Evolutionary conservation across 495 filamentous ascomycete species (phyloP).

Genomic region (Penicillium angulare): DNA sequence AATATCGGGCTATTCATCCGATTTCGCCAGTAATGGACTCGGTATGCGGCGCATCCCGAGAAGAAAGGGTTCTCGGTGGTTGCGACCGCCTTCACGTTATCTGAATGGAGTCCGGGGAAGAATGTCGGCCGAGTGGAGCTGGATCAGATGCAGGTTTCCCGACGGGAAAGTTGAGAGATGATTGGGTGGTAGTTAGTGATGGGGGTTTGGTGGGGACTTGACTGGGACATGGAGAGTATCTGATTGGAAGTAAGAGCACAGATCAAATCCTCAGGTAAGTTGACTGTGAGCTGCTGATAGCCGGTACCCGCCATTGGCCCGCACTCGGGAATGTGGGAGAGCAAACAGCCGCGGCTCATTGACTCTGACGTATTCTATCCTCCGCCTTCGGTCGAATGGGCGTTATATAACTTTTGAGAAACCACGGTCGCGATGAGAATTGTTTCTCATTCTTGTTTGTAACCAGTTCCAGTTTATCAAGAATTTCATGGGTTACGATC

Average conservation of each 20-base stretch:
- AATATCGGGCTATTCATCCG: conserved; percentile 2
- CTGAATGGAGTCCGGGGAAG: conserved; percentile 5
- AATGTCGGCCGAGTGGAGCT: conserved; percentile 39
- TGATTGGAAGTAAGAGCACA: too few relatives aligned
- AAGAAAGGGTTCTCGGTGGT: neutral
- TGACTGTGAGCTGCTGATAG: too few relatives aligned
- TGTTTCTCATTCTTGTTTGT: conserved; percentile 5
- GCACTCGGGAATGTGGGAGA: neutral
- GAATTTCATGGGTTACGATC: neutral
- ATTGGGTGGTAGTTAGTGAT: neutral
- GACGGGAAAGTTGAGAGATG: conserved; percentile 28
- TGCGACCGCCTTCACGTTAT: neutral
- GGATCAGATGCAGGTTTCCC: conserved; percentile 23
- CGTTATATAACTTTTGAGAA: conserved; percentile 20
- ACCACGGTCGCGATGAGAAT: conserved; percentile 1
- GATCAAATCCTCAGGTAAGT: too few relatives aligned
- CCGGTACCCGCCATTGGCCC: too few relatives aligned
- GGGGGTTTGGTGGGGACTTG: too few relatives aligned
- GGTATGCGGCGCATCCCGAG: conserved; percentile 28
- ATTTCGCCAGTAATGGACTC: conserved; percentile 14
- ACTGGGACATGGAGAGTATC: too few relatives aligned
- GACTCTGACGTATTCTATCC: conserved; percentile 37
- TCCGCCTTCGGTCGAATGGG: conserved; percentile 24
- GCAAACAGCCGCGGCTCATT: conserved; percentile 34
- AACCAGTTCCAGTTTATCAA: neutral